Conservation (phyloP, 2,329 filamentous ascomycete species). For the Aspergillus persii region DNA sequence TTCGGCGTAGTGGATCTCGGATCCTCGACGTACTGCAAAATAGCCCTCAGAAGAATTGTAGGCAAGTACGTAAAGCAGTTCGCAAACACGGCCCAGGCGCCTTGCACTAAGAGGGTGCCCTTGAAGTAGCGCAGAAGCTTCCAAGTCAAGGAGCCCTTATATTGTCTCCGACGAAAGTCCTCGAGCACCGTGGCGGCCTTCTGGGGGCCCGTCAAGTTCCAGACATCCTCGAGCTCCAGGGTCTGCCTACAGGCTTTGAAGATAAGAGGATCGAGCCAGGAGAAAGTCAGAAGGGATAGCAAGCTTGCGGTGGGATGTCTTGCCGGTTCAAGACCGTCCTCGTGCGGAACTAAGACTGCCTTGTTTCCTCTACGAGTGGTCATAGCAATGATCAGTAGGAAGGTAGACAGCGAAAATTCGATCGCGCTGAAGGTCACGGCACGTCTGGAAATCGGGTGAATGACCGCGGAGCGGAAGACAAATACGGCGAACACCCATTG, state of each 20-base stretch:
- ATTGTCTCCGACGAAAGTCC: slow-evolving; percentile 81
- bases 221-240: slow-evolving; percentile 79
- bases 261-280: slow-evolving; percentile 87
- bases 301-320: slow-evolving; percentile 84
- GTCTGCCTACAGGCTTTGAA: slow-evolving; percentile 84
- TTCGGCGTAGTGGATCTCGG: slow-evolving; percentile 73
- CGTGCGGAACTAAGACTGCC: slow-evolving; percentile 81
- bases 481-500: slow-evolving; percentile 77
- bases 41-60: slow-evolving; percentile 84
- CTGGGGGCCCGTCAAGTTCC: slow-evolving; percentile 85
- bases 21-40: slow-evolving; percentile 89
- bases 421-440: slow-evolving; percentile 65
- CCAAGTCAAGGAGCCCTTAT: slow-evolving; percentile 72
- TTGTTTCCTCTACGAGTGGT: slow-evolving; percentile 91
- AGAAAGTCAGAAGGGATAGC: slow-evolving; percentile 81
- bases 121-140: slow-evolving; percentile 86
- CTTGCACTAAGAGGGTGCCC: slow-evolving; percentile 71
- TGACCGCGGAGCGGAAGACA: slow-evolving; percentile 79
- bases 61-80: slow-evolving; percentile 87
- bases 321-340: slow-evolving; percentile 82
- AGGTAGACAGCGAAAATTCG: slow-evolving; percentile 71
- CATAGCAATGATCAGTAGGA: slow-evolving; percentile 73
- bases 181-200: slow-evolving; percentile 78
- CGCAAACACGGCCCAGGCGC: slow-evolving; percentile 72
- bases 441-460: slow-evolving; percentile 67